Evolutionary conservation across 2,329 filamentous ascomycete genomes (phyloP).

Genomic region (Coccinonectria pachysandricola): DNA sequence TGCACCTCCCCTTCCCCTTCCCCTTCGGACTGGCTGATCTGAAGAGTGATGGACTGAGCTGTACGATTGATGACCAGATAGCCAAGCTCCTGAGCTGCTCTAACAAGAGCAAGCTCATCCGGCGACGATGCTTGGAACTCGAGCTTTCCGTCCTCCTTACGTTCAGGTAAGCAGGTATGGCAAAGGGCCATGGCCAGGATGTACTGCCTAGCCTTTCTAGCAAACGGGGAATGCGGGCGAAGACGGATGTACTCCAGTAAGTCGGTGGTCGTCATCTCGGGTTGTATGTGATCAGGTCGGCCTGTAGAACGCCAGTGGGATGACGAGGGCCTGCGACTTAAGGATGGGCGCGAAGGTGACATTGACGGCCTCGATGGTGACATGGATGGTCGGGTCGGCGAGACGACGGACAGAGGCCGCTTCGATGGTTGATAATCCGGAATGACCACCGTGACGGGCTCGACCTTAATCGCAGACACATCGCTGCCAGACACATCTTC

Average conservation of each 20-base stretch:
- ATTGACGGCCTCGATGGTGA: conserved; percentile 18
- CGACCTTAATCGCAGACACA: conserved; percentile 18
- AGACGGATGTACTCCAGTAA: conserved; percentile 67
- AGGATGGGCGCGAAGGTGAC: conserved; percentile 20
- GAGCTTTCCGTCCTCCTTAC: conserved; percentile 53
- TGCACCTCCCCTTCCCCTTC: conserved; percentile 28
- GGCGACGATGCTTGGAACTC: conserved; percentile 83
- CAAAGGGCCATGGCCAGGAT: conserved; percentile 78
- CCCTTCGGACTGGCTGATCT: conserved; percentile 28
- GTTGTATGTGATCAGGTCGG: conserved; percentile 39
- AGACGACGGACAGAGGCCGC: conserved; percentile 12
- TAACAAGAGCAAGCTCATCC: conserved; percentile 78
- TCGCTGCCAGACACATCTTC: conserved; percentile 15
- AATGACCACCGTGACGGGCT: conserved; percentile 20
- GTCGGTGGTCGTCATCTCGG: conserved; percentile 57
- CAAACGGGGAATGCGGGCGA: conserved; percentile 66
- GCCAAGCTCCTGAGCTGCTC: conserved; percentile 76
- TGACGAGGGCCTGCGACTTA: conserved; percentile 31
- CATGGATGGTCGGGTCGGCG: conserved; percentile 23
- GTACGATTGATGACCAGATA: conserved; percentile 68
- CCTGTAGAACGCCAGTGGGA: conserved; percentile 40
- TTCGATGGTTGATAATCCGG: conserved; percentile 17
- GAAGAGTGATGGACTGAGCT: conserved; percentile 53
- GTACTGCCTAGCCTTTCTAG: conserved; percentile 70
- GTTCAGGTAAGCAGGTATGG: conserved; percentile 82